Evolutionary conservation across 208 protist species (phyloP).

Genomic region (Phytomonas francai): DNA sequence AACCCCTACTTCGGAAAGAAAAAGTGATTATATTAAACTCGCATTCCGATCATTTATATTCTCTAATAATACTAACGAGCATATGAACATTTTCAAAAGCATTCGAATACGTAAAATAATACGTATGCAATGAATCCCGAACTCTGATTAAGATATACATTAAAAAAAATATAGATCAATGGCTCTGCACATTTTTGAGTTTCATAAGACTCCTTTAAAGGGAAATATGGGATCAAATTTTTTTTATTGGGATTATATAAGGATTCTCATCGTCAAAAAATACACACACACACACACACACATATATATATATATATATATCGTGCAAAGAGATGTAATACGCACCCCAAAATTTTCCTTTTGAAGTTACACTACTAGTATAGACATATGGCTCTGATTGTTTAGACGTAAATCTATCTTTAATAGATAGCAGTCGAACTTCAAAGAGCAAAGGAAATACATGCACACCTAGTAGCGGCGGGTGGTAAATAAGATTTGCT

Average conservation of each 20-base stretch:
- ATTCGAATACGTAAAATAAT: neutral
- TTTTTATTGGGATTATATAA: neutral
- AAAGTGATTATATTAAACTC: too few species aligned
- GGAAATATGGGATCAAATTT: too few species aligned
- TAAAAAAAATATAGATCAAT: constrained; percentile 2
- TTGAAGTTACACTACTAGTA: neutral
- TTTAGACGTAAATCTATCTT: neutral
- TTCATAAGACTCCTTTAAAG: too few species aligned
- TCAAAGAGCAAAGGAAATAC: neutral
- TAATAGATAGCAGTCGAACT: neutral
- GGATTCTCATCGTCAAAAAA: neutral
- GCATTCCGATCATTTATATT: neutral
- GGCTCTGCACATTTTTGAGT: too few species aligned
- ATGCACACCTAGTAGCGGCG: too few species aligned
- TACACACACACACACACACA: constrained; percentile 1
- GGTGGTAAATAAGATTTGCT: too few species aligned
- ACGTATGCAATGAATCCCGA: neutral
- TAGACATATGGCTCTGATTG: neutral
- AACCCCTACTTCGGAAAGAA: neutral
- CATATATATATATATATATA: neutral
- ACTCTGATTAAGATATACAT: neutral
- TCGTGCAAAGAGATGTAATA: neutral
- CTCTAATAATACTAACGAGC: neutral
- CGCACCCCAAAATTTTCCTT: neutral
- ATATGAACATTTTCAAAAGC: constrained; percentile 2